Evolutionary conservation across 2,329 filamentous ascomycete genomes (phyloP).

Genomic region (Furcasterigmium furcatum): DNA sequence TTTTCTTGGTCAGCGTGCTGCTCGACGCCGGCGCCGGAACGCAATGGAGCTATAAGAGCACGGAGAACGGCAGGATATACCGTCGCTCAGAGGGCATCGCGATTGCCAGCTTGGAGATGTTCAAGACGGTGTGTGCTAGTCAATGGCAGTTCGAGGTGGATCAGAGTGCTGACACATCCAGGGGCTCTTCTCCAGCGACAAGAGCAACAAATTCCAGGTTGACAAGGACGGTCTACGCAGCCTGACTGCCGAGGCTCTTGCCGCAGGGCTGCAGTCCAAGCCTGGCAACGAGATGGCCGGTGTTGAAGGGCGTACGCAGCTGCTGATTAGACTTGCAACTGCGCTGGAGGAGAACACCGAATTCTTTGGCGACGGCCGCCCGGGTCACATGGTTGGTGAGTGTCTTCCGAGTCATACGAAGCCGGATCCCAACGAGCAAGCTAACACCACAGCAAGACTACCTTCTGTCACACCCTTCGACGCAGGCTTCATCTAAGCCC

Average conservation of each 20-base stretch:
- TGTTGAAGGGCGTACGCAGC: constrained; percentile 76
- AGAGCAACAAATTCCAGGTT: constrained; percentile 80
- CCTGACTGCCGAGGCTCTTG: constrained; percentile 71
- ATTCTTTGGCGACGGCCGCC: constrained; percentile 83
- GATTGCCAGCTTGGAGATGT: constrained; percentile 79
- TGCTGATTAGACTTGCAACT: constrained; percentile 71
- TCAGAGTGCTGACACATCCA: constrained; percentile 20
- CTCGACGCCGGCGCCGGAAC: constrained; percentile 87
- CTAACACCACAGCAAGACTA: constrained; percentile 61
- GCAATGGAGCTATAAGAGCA: constrained; percentile 88
- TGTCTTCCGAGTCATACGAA: constrained; percentile 4
- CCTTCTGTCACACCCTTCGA: constrained; percentile 86
- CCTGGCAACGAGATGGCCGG: constrained; percentile 80
- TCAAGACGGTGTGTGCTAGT: constrained; percentile 60
- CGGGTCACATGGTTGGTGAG: constrained; percentile 91
- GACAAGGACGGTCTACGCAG: constrained; percentile 77
- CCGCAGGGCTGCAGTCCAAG: constrained; percentile 79
- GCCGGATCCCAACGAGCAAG: background rate
- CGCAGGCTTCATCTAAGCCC: constrained; percentile 82
- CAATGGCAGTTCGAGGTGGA: background rate
- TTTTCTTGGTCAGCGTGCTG: constrained; percentile 77
- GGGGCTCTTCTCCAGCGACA: constrained; percentile 83
- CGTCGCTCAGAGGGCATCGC: constrained; percentile 85
- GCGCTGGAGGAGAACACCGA: constrained; percentile 74
- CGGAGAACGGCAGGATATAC: constrained; percentile 80